Evolutionary conservation across 177 flowering plant species (phyloP).

Genomic region (Vitis hybrid): DNA sequence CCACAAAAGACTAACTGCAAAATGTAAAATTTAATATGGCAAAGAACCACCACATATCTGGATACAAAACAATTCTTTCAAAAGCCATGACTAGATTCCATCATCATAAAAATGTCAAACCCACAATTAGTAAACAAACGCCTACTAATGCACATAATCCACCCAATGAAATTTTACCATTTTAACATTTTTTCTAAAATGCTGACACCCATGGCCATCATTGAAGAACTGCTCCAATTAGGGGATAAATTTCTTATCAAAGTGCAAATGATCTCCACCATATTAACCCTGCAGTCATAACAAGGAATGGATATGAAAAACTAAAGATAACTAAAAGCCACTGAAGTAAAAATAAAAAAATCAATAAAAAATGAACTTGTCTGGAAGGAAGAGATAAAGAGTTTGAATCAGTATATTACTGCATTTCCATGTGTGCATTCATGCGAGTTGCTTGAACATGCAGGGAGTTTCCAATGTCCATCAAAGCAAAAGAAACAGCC

Average conservation of each 20-base stretch:
- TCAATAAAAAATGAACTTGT: neutral
- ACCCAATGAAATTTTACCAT: slow-evolving; percentile 47
- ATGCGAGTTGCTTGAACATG: slow-evolving; percentile 29
- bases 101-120: neutral
- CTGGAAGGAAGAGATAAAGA: slow-evolving; percentile 1
- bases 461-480: slow-evolving; percentile 46
- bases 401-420: slow-evolving; percentile 33
- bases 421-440: slow-evolving; percentile 35
- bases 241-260: slow-evolving; percentile 53
- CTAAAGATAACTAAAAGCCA: neutral
- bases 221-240: slow-evolving; percentile 33
- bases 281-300: slow-evolving; percentile 49
- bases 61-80: too few relatives aligned
- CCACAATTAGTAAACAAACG: neutral
- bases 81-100: too few relatives aligned
- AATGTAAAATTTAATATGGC: neutral
- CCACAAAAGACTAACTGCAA: neutral
- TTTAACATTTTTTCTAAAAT: slow-evolving; percentile 68
- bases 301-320: neutral
- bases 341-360: neutral
- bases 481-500: slow-evolving; percentile 68
- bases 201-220: slow-evolving; percentile 68
- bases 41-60: neutral
- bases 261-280: slow-evolving; percentile 69
- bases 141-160: neutral